Conservation (phyloP, 2,329 filamentous ascomycete genomes). For the Capronia epimyces region DNA sequence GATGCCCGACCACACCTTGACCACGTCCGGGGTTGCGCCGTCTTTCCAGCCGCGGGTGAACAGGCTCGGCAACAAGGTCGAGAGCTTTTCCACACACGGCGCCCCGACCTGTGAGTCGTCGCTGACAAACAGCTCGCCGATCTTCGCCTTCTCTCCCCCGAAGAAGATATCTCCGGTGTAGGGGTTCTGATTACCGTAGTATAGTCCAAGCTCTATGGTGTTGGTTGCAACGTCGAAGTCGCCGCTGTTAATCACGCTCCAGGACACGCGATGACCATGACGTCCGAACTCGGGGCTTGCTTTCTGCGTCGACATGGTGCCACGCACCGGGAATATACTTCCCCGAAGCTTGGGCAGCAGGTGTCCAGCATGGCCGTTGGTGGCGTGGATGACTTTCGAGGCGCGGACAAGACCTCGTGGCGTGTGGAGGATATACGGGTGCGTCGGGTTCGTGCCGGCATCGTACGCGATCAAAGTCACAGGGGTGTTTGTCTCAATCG, state of each 20-base stretch:
- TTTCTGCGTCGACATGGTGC: constrained; percentile 42
- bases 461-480: constrained; percentile 15
- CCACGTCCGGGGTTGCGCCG: constrained; percentile 16
- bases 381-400: constrained; percentile 38
- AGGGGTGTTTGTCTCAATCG: constrained; percentile 27
- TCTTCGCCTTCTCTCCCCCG: constrained; percentile 22
- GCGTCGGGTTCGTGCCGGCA: neutral
- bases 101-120: constrained; percentile 20
- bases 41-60: constrained; percentile 7
- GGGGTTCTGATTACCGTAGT: constrained; percentile 25
- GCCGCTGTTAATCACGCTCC: constrained; percentile 4
- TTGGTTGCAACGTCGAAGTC: constrained; percentile 5
- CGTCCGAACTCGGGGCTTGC: constrained; percentile 16
- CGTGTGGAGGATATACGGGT: constrained; percentile 34
- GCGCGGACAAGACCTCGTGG: constrained; percentile 35
- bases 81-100: neutral
- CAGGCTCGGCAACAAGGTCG: constrained; percentile 1
- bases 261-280: constrained; percentile 1
- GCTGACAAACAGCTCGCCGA: constrained; percentile 20
- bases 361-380: constrained; percentile 40
- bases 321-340: constrained; percentile 36
- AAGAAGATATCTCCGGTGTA: constrained; percentile 26
- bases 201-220: constrained; percentile 17
- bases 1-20: constrained; percentile 32
- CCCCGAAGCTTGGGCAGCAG: constrained; percentile 39